Conservation (phyloP, 2,329 filamentous ascomycete species). For the Cercospora sojina region DNA sequence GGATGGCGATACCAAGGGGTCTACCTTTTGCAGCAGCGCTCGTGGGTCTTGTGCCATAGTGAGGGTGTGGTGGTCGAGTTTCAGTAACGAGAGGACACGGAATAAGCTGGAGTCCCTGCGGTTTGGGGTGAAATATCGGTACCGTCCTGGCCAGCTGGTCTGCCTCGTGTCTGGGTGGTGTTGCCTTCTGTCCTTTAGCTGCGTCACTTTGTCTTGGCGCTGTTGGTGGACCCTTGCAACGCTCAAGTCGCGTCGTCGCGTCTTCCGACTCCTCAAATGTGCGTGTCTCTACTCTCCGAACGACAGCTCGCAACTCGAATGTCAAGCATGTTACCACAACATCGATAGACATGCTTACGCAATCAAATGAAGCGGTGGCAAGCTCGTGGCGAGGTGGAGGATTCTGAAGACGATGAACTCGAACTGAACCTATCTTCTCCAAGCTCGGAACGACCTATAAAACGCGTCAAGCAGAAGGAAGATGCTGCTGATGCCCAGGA, state of each 20-base stretch:
- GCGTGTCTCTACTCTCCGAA: not conserved
- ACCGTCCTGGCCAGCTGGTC: slow-evolving; percentile 5
- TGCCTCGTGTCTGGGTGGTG: not conserved
- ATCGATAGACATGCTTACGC: slow-evolving; percentile 21
- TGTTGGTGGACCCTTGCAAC: slow-evolving; percentile 1
- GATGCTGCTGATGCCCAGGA: not conserved
- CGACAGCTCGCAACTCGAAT: not conserved
- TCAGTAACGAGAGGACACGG: not conserved
- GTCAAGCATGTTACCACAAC: not conserved
- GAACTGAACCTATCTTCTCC: slow-evolving; percentile 29
- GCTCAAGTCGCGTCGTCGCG: slow-evolving; percentile 4
- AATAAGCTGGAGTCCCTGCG: not conserved
- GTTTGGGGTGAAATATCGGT: not conserved
- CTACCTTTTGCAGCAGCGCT: slow-evolving; percentile 74
- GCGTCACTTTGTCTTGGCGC: slow-evolving; percentile 2
- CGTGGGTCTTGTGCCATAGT: slow-evolving; percentile 74
- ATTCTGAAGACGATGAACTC: slow-evolving; percentile 53
- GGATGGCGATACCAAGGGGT: slow-evolving; percentile 12
- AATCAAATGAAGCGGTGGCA: slow-evolving; percentile 52
- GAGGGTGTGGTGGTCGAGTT: not conserved
- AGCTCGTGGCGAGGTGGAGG: slow-evolving; percentile 50
- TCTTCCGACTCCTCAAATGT: not conserved
- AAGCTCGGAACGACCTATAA: slow-evolving; percentile 25
- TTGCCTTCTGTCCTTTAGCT: not conserved
- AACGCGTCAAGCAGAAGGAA: slow-evolving; percentile 23